Conservation (phyloP, 169 alveolate species). For the Prorocentrum cordatum region DNA sequence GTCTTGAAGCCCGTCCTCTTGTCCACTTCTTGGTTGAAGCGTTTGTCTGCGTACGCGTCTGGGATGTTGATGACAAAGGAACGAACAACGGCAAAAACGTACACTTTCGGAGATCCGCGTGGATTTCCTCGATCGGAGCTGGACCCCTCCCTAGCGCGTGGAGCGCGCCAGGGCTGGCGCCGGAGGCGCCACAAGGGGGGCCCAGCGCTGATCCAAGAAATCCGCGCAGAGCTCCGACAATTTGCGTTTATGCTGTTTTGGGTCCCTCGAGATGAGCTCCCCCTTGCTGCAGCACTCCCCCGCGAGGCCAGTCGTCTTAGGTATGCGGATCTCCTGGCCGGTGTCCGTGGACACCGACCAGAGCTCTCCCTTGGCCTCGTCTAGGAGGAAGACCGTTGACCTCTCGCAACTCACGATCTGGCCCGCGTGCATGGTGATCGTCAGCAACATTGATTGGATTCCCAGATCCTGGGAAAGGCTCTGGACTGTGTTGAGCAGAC, state of each 20-base stretch:
- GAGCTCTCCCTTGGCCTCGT: conserved; percentile 28
- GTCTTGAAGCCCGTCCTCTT: conserved; percentile 45
- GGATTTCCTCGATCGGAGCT: too few relatives aligned
- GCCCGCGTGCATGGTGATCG: conserved; percentile 43
- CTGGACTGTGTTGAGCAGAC: conserved; percentile 62
- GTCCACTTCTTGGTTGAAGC: conserved; percentile 58
- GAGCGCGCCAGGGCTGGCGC: too few relatives aligned
- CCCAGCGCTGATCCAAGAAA: too few relatives aligned
- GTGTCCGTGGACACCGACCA: conserved; percentile 68
- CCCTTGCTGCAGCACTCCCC: conserved; percentile 60
- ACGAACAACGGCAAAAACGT: too few relatives aligned
- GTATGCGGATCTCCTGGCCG: conserved; percentile 25
- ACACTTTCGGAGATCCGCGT: too few relatives aligned
- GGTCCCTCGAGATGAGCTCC: conserved; percentile 18
- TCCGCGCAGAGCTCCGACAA: too few relatives aligned
- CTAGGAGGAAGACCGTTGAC: conserved; percentile 41
- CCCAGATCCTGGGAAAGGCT: conserved; percentile 57
- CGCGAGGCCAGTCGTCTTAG: background rate
- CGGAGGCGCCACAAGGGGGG: too few relatives aligned
- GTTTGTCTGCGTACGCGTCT: conserved; percentile 38
- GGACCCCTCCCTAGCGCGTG: too few relatives aligned
- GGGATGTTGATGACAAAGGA: too few relatives aligned
- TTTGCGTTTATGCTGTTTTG: too few relatives aligned
- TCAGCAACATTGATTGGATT: conserved; percentile 24
- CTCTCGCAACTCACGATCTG: background rate